Conservation (phyloP, 345 rosid genomes). For the Anastatica hierochuntica region DNA sequence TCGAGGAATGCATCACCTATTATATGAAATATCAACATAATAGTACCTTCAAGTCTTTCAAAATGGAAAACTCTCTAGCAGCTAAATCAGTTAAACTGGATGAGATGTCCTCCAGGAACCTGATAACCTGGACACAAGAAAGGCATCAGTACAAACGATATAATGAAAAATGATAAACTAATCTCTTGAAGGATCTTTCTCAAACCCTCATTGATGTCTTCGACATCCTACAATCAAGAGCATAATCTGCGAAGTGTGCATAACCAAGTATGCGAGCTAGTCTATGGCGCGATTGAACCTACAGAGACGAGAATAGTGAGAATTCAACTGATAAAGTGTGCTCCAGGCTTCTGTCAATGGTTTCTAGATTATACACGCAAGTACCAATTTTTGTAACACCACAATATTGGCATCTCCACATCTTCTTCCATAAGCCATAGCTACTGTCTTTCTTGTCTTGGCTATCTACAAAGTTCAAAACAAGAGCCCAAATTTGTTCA, state of each 20-base stretch:
- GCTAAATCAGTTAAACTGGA: slow-evolving; percentile 68
- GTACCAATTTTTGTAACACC: slow-evolving; percentile 69
- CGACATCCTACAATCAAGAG: slow-evolving; percentile 73
- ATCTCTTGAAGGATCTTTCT: slow-evolving; percentile 6
- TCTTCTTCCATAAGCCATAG: slow-evolving; percentile 71
- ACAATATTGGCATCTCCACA: slow-evolving; percentile 72
- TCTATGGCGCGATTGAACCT: slow-evolving; percentile 86
- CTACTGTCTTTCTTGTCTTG: slow-evolving; percentile 71
- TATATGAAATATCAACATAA: slow-evolving; percentile 7
- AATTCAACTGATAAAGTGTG: slow-evolving; percentile 5
- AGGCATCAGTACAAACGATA: background rate
- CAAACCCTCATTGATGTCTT: slow-evolving; percentile 78
- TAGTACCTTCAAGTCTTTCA: slow-evolving; percentile 77
- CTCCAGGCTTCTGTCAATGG: slow-evolving; percentile 6
- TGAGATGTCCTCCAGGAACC: slow-evolving; percentile 85
- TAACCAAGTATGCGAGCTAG: slow-evolving; percentile 75
- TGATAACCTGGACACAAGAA: slow-evolving; percentile 51
- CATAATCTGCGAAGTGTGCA: slow-evolving; percentile 79
- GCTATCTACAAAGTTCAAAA: slow-evolving; percentile 52
- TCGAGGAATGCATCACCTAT: slow-evolving; percentile 6
- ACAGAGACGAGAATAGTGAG: slow-evolving; percentile 10
- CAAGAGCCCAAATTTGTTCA: slow-evolving; percentile 9
- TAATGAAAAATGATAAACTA: background rate
- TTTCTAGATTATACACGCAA: background rate
- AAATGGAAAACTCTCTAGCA: slow-evolving; percentile 47